Base-by-base conservation (phyloP, 768 basidiomycete species). In the Calocera viscosa region DNA sequence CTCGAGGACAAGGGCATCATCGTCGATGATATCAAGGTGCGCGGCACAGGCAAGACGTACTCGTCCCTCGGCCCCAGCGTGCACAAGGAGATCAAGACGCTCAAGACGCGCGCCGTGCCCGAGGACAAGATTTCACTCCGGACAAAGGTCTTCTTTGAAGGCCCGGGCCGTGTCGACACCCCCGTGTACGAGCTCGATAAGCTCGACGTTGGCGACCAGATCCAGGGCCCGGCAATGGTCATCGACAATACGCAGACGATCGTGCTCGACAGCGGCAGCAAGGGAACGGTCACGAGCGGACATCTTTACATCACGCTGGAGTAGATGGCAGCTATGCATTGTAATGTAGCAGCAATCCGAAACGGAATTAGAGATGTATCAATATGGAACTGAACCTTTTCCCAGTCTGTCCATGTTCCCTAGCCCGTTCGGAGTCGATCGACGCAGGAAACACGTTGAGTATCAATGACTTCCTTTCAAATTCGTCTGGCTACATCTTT, bases 191-290 rank as follows among this genome's bases (percentile, higher is more conserved):
- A 86, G 71, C 77, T 97, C 68, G 84, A 83, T 47, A 77, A 78
- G 16, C 76, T 97, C 67, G 78, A 77, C 0, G 78, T 86, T 14
- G 94, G 93, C 1, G 88, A 92, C 67, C 78, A 80, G 41, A 78
- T 95, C 30, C 76, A 82, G 49, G 95, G 94, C 8, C 94, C 95
- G 10, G 91, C 93, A 38, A 88, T 97, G 84, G 88, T 98, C 68
- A 90, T 96, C 72, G 94, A 98, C 75, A 81, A 91, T 70, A 97
- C 94, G 24, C 95, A 96, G 79, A 96, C 94, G 26, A 91, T 97
- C 68, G 88, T 98, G 34, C 76, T 98, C 2, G 84, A 92, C 24
- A 89, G 91, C 0, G 84, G 82, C 17, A 84, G 88, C 64, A 83
- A 75, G 73, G 88, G 84, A 22, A 77, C 88, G 8, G 72, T 91